A percentile compares a stretch with the other conserved stretches of the same genome.
These are phyloP conservation scores for Suhomyces xylopsoci DNA, from an alignment of 805 yeast species.

Conservation along the genomic window DNA sequence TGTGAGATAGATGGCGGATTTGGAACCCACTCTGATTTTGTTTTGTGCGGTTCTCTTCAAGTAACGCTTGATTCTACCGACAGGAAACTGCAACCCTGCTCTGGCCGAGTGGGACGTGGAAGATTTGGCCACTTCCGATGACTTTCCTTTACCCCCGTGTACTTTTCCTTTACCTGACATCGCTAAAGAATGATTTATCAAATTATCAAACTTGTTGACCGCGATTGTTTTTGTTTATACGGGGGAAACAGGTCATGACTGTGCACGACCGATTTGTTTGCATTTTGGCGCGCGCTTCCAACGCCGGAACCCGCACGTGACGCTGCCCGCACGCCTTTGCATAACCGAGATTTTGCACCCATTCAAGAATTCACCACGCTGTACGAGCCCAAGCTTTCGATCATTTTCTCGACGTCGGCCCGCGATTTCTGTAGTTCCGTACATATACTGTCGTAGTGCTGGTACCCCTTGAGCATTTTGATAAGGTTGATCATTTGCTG, in stretches of 20 bases:
- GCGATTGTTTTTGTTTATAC: slow-evolving; percentile 4
- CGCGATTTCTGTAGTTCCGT: slow-evolving; percentile 61
- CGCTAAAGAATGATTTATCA: slow-evolving; percentile 3
- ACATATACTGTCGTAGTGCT: slow-evolving; percentile 64
- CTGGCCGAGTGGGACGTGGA: slow-evolving; percentile 89
- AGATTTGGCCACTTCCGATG: slow-evolving; percentile 65
- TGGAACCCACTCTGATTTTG: slow-evolving; percentile 75
- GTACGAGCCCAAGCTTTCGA: slow-evolving; percentile 34
- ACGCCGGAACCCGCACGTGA: background rate
- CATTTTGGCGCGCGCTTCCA: background rate
- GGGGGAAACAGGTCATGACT: background rate
- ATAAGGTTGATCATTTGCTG: slow-evolving; percentile 36
- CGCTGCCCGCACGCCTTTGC: background rate
- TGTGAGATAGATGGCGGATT: slow-evolving; percentile 61
- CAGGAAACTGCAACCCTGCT: slow-evolving; percentile 96
- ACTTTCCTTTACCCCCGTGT: slow-evolving; percentile 95
- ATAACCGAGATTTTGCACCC: background rate
- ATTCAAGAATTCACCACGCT: slow-evolving; percentile 32
- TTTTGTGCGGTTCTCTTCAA: slow-evolving; percentile 88
- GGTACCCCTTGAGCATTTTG: slow-evolving; percentile 48
- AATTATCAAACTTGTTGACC: slow-evolving; percentile 1
- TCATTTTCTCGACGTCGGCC: slow-evolving; percentile 50
- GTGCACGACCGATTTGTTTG: slow-evolving; percentile 4
- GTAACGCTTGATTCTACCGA: slow-evolving; percentile 97
- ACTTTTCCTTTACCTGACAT: slow-evolving; percentile 90